Evolutionary conservation across 1,139 yeast genomes (phyloP).

Genomic region (Nakaseomyces sp.): DNA sequence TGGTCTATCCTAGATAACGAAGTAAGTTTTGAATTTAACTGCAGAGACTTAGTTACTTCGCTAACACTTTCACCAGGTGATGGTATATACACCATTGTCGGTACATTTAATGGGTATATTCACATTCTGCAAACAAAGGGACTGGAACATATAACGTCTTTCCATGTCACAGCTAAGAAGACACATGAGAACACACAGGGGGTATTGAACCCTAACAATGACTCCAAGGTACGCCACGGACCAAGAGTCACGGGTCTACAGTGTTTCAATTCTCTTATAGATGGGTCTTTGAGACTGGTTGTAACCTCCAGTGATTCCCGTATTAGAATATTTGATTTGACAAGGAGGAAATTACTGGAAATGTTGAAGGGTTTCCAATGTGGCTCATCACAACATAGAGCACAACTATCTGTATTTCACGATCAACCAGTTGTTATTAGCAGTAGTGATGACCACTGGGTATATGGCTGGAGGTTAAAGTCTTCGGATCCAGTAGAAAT

Average conservation of each 20-base stretch:
- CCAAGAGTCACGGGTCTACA: constrained; percentile 50
- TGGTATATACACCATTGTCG: constrained; percentile 59
- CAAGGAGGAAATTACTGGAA: constrained; percentile 50
- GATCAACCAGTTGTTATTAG: constrained; percentile 30
- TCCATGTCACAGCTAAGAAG: constrained; percentile 41
- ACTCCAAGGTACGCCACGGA: constrained; percentile 26
- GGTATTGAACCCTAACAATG: constrained; percentile 8
- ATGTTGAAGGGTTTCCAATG: constrained; percentile 69
- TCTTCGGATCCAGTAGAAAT: constrained; percentile 12
- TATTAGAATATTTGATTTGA: constrained; percentile 54
- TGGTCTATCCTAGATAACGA: constrained; percentile 81
- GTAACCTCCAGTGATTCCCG: constrained; percentile 77
- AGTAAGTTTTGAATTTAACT: constrained; percentile 26
- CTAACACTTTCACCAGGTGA: constrained; percentile 24
- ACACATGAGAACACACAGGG: constrained; percentile 14
- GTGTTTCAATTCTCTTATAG: constrained; percentile 25
- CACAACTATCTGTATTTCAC: constrained; percentile 30
- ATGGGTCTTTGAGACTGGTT: constrained; percentile 33
- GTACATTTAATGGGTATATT: constrained; percentile 74
- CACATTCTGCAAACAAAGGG: constrained; percentile 59
- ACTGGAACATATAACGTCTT: constrained; percentile 44
- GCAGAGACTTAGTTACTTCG: constrained; percentile 20
- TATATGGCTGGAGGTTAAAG: constrained; percentile 29
- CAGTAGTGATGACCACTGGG: constrained; percentile 41
- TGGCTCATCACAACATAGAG: constrained; percentile 61